These are phyloP conservation scores for Pichia manshurica DNA, from an alignment of 805 yeast species.

Conservation along the genomic window DNA sequence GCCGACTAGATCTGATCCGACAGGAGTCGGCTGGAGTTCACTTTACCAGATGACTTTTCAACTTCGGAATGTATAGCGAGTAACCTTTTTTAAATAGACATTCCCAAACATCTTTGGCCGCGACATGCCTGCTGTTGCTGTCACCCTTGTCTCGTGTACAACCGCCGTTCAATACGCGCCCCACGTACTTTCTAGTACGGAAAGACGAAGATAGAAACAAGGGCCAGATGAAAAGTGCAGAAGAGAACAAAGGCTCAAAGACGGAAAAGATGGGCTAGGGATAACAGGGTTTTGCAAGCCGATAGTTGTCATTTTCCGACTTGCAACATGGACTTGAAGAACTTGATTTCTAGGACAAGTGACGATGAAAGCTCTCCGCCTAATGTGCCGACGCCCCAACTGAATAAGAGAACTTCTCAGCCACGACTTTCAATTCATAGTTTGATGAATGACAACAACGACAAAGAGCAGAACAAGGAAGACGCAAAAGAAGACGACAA, in stretches of 20 bases:
- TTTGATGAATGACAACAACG: slow-evolving; percentile 26
- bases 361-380: slow-evolving; percentile 17
- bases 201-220: too few relatives aligned
- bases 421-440: slow-evolving; percentile 30
- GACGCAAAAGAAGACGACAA: too few relatives aligned
- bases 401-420: slow-evolving; percentile 1
- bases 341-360: slow-evolving; percentile 22
- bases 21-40: too few relatives aligned
- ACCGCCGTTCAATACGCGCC: not conserved
- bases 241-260: too few relatives aligned
- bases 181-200: not conserved
- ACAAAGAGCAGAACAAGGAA: not conserved
- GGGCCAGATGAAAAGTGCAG: too few relatives aligned
- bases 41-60: too few relatives aligned
- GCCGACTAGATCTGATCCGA: not conserved
- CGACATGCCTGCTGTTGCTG: not conserved
- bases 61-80: too few relatives aligned
- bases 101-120: not conserved
- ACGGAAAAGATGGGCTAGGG: too few relatives aligned
- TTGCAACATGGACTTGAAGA: slow-evolving; percentile 27
- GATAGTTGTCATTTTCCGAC: too few relatives aligned
- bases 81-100: too few relatives aligned
- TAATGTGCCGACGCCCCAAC: not conserved
- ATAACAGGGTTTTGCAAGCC: too few relatives aligned
- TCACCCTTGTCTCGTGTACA: not conserved